Evolutionary conservation across 345 rosid species (phyloP).

Genomic region (Excoecaria cochinchinensis): DNA sequence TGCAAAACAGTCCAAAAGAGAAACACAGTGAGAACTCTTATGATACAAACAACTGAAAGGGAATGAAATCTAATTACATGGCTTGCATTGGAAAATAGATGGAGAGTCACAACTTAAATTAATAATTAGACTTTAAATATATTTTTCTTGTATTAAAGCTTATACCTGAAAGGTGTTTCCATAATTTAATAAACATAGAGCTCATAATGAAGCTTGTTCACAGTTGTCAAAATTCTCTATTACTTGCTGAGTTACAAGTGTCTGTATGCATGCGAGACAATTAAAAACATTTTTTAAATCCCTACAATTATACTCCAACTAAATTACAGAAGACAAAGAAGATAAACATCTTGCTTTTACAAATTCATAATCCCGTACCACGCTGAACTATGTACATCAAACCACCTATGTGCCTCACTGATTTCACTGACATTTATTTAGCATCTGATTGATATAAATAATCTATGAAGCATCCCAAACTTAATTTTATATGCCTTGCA

Average conservation of each 20-base stretch:
- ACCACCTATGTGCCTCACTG: not conserved
- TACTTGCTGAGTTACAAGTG: too few species aligned
- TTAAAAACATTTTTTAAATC: too few species aligned
- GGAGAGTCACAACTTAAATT: not conserved
- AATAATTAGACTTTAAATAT: too few species aligned
- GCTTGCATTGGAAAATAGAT: not conserved
- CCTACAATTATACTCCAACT: too few species aligned
- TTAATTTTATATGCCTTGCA: not conserved
- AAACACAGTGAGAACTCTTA: not conserved
- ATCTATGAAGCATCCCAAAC: not conserved
- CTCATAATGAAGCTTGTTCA: too few species aligned
- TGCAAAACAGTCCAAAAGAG: slow-evolving; percentile 32
- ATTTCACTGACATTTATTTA: not conserved
- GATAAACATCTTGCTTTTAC: too few species aligned
- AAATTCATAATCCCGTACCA: not conserved
- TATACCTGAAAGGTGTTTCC: too few species aligned
- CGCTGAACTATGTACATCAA: not conserved
- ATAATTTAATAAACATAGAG: too few species aligned
- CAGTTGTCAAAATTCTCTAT: too few species aligned
- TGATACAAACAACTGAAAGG: not conserved
- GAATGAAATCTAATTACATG: not conserved
- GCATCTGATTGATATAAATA: not conserved
- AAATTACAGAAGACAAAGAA: too few species aligned
- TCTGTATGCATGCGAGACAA: too few species aligned
- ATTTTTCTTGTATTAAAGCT: too few species aligned